Evolutionary conservation across 2,329 filamentous ascomycete species (phyloP), one percentile per base, ranked within the genome.

Genomic region (Lasiodiplodia theobromae): DNA sequence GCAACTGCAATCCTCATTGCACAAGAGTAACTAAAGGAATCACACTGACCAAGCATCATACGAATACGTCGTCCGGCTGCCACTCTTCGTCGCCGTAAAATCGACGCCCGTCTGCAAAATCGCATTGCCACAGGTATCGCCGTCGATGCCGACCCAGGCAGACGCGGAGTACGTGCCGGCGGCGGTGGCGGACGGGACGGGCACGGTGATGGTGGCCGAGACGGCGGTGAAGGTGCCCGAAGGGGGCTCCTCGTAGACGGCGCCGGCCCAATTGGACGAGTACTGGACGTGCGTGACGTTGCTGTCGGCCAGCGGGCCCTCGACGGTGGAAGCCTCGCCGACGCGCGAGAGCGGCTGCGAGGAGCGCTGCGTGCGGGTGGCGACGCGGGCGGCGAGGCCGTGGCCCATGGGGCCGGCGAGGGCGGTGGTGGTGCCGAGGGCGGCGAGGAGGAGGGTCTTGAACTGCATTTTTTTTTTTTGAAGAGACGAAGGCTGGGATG

Each of bases 81-180:
- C 76, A n/a, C 68, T 67, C 66, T 69, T 69, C 23, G 51, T 54
- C 52, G 84, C 77, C 64, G 82, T 84, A 74, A 87, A 87, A 75
- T 88, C 86, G 44, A 89, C 77, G 38, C 87, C 87, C 1, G 86
- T 85, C 74, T 88, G 86, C 5, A 89, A 77, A 66, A 88, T 87
- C 8, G 86, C 85, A 2, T 78, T 71, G 34, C 65, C 74, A 75
- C 86, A 88, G 5, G 85, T 87, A 72, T 88, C 85, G 14, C 87
- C 87, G 69, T 89, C 87, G 68, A 89, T 89, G 28, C 87, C 87
- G 10, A 89, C 86, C 87, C 86, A 89, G 12, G 85, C 86, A 2
- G 84, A 83, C 25, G 83, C 84, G 57, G 83, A 82, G 72, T 85
- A 83, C 23, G 79, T 72, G 25, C 77, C 78, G 31, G 79, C 79